Conservation (phyloP, 208 protist genomes). For the Trypanosomatidae sp. region DNA sequence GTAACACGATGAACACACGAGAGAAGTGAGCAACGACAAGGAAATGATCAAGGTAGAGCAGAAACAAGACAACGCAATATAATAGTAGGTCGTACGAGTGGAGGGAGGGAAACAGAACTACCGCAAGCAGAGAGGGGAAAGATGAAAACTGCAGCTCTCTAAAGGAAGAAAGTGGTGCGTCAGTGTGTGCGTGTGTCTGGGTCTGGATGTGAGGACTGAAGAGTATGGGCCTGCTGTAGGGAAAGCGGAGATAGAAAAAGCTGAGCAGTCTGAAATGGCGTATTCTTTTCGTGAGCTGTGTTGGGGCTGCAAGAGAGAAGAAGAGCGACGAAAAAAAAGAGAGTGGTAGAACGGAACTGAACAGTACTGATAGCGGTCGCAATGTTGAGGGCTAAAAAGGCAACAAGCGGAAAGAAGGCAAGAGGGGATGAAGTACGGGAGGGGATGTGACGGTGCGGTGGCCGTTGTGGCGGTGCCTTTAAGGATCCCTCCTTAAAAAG, state of each 20-base stretch:
- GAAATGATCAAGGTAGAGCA: conserved; percentile 9
- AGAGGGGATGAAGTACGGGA: background rate
- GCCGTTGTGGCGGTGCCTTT: background rate
- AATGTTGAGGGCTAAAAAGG: background rate
- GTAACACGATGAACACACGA: background rate
- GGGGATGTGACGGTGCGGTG: background rate
- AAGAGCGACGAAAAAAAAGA: background rate
- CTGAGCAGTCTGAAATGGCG: background rate
- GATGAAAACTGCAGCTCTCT: background rate
- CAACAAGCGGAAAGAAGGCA: background rate
- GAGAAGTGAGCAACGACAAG: background rate
- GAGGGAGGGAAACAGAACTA: background rate
- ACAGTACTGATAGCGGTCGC: background rate
- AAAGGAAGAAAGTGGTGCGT: background rate
- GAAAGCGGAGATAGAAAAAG: background rate
- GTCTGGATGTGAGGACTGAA: background rate
- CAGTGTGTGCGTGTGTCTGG: too few species aligned
- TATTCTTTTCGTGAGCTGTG: background rate
- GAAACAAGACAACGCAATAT: background rate
- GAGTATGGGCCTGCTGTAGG: background rate
- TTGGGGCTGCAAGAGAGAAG: background rate
- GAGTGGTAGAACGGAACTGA: background rate
- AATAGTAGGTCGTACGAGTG: background rate
- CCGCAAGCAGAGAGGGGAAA: background rate
- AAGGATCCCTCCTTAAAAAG: background rate